Percentiles rank a stretch among this genome's conserved stretches.
Evolutionary conservation across 345 rosid species (phyloP).

Genomic region (Raphanus raphanistrum): DNA sequence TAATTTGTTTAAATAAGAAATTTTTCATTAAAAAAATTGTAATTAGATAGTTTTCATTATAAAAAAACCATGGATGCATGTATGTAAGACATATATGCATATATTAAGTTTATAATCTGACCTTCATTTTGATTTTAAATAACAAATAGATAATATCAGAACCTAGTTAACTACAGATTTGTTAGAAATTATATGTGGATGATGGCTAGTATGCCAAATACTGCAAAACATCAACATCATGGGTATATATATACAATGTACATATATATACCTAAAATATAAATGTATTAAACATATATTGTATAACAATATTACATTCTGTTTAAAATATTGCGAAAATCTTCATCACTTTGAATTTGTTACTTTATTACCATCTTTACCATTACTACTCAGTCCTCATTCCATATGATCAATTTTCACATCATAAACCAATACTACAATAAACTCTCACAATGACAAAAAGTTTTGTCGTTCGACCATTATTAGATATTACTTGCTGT

Average conservation of each 20-base stretch:
- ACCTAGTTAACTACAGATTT: background rate
- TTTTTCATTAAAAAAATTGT: background rate
- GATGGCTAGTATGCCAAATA: background rate
- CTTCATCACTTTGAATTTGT: background rate
- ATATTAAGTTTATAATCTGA: background rate
- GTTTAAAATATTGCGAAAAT: background rate
- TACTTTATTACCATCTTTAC: too few relatives aligned
- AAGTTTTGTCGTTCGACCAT: constrained; percentile 24
- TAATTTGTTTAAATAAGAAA: background rate
- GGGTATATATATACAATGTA: too few relatives aligned
- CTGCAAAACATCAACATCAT: background rate
- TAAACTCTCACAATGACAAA: too few relatives aligned
- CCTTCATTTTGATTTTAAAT: background rate
- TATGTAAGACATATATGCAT: background rate
- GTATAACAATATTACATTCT: background rate
- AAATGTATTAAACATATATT: background rate
- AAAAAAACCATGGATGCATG: background rate
- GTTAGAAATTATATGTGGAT: background rate
- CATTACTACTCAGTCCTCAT: constrained; percentile 15
- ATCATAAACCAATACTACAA: background rate
- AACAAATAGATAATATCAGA: background rate
- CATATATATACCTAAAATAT: too few relatives aligned
- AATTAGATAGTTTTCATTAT: background rate
- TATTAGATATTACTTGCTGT: constrained; percentile 31
- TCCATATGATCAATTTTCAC: constrained; percentile 3